Base-by-base conservation (phyloP, 2,329 filamentous ascomycete genomes). In the Fusarium multiceps region DNA sequence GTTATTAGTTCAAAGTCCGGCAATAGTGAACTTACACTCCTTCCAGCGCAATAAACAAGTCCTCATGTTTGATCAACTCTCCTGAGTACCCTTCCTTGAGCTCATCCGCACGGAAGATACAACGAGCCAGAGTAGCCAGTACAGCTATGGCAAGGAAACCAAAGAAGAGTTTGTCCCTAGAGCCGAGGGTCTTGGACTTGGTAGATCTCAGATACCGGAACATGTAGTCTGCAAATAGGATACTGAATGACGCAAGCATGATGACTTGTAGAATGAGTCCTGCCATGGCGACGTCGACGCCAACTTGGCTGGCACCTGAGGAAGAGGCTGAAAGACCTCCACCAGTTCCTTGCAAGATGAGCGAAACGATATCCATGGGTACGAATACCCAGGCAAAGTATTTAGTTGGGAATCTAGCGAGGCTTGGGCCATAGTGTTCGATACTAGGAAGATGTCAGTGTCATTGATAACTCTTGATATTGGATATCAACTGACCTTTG, bases 81-180 rank as follows among this genome's bases (percentile, higher is more conserved):
- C 86, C 86, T 7, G 68, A 73, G 78, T 86, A 90, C 3, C 87
- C 87, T 30, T 86, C 81, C 50, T 82, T 83, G 53, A 90, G 73
- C 77, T 90, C 88, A 0, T 84, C 84, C 16, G 88, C 83, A 23
- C 88, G 82, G 70, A 86, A 90, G 34, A 86, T 80, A 48, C 83
- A 87, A n/a, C 88, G 80, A 14, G 85, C 82, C 51, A 88, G 82
- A 60, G 89, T 86, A 48, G 82, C 81, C 3, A 89, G 48, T 7
- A 86, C 88, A 0, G 86, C 82, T 4, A 87, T 72, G 0, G 77
- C 73, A 16, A 88, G 78, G 21, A 83, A 84, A 13, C 73, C 46
- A n/a, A 86, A 71, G 20, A 72, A 73, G 0, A 69, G 25, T 25
- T 47, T 63, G 11, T 69, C 51, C 10, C 57, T 56, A 0, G 30